Base-by-base conservation (phyloP, 2,329 filamentous ascomycete species). In the Aspergillus clavatus region DNA sequence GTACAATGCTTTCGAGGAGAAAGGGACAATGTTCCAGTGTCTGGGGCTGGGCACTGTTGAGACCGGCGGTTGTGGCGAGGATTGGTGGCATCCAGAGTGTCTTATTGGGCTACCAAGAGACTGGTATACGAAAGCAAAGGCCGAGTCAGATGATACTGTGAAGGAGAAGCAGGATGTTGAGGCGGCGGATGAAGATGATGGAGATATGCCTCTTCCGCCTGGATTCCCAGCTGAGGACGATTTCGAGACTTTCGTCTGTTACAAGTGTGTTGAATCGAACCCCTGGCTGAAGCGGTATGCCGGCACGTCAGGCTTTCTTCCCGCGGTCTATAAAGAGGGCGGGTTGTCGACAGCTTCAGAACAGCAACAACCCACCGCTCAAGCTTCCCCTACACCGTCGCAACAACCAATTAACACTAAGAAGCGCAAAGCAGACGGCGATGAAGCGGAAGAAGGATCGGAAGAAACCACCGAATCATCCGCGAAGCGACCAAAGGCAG, bases 11-110 rank as follows among this genome's bases (percentile, higher is more conserved):
- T 80, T 91, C 38, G 77, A 87, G 62, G 89, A 98, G 65, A 94
- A 91, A 57, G 91, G 91, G 0, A 97, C 90, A 29, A 98, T 98
- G 93, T 98, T 94, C 57, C 93, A 98, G 67, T 98, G 93, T 62
- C 68, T 97, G 2, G 91, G 91, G 0, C 73, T 97, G 1, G 89
- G 89, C 1, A 85, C 82, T 0, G 76, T 80, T 10, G 86, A 91
- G 54, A 83, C 84, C 1, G 90, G 90, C 12, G 91, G 90, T 4
- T 97, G 91, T 68, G 91, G 91, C 10, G 91, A 97, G 70, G 91
- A 97, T 62, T 97, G 91, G 91, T 97, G 89, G 78, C 91, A 97
- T 70, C 89, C 91, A 0, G 89, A 93, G 51, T 97, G 91, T 62
- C 72, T 97, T 6, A 81, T 95, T 39, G 90, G 90, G 5, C 71